Evolutionary conservation across 2,329 filamentous ascomycete genomes (phyloP).

Genomic region (Colletotrichum sp.): DNA sequence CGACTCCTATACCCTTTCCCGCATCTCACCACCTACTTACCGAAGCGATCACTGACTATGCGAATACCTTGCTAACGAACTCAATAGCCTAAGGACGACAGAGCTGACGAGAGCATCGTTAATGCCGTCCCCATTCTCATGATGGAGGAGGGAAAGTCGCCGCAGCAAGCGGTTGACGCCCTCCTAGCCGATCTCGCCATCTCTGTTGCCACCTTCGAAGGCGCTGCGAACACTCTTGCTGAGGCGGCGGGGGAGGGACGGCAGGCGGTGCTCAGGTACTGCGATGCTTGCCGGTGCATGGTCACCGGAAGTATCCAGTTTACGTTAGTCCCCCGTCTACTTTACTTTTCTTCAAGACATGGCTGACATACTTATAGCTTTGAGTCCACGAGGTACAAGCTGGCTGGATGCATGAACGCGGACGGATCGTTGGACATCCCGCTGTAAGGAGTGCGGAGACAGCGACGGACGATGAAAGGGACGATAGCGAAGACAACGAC

Average conservation of each 20-base stretch:
- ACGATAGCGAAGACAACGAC: neutral
- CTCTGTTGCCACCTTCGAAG: slow-evolving; percentile 29
- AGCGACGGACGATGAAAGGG: neutral
- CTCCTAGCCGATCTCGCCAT: slow-evolving; percentile 25
- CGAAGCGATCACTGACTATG: neutral
- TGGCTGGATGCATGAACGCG: slow-evolving; percentile 31
- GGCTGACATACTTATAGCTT: slow-evolving; percentile 25
- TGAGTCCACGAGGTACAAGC: slow-evolving; percentile 36
- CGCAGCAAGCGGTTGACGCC: slow-evolving; percentile 17
- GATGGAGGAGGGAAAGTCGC: slow-evolving; percentile 18
- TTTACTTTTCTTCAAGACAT: neutral
- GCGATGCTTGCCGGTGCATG: slow-evolving; percentile 34
- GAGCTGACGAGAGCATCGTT: slow-evolving; percentile 28
- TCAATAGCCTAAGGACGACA: neutral
- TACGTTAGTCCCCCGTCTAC: slow-evolving; percentile 28
- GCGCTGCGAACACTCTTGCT: slow-evolving; percentile 22
- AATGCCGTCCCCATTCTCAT: slow-evolving; percentile 33
- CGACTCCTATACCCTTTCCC: neutral
- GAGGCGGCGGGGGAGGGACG: neutral
- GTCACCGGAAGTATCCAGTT: slow-evolving; percentile 37
- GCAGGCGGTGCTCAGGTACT: slow-evolving; percentile 25
- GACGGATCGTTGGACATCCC: slow-evolving; percentile 38
- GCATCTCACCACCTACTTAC: neutral
- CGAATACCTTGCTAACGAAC: neutral
- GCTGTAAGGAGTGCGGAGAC: slow-evolving; percentile 22